Base-by-base conservation (phyloP, 2,329 filamentous ascomycete species). In the Arthrinium puccinioides region DNA sequence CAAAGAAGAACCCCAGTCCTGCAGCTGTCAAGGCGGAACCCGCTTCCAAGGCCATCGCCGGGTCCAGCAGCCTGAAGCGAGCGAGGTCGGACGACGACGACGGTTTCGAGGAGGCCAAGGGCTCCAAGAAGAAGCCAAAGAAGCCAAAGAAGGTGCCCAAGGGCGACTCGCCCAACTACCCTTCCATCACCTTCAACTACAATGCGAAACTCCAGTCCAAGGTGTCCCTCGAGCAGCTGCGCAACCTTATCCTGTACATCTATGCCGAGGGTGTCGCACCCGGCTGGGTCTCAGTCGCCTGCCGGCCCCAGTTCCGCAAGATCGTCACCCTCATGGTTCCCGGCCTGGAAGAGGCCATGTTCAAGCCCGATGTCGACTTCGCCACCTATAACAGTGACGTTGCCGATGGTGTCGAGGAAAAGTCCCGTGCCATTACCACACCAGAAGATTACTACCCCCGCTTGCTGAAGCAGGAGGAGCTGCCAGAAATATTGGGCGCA, bases 301-400 rank as follows among this genome's bases (percentile, higher is more conserved):
- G 84, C 50, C 70, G 80, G 31, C 72, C 75, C 6, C 69, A 79
- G 41, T 79, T 84, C 49, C 67, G 77, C 45, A 94, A 92, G 62
- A 83, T 94, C 21, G 89, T 97, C 21, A 76, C 86, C 27, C 66
- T 98, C 47, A 90, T 96, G 84, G 80, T 96, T 9, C 92, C 92
- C 9, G 92, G 92, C 0, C 64, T 98, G 18, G 90, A 97, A 55
- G 76, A 87, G 52, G 84, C 79, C 44, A 92, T 97, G 84, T 94
- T 97, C 63, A 77, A 84, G 57, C 71, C 76, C 10, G 55, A 61
- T 25, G 67, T 72, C 25, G 63, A 78, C 45, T 71, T 70, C 33
- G 54, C 60, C 9, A 61, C 54, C 2, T 76, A 70, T 50, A 66
- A 69, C 29, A 55, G 63, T 18, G 43, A 48, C 43, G 49, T 55